These are phyloP conservation scores for Jaltomata sinuosa DNA, from an alignment of 257 asterid genomes.

Conservation along the genomic window DNA sequence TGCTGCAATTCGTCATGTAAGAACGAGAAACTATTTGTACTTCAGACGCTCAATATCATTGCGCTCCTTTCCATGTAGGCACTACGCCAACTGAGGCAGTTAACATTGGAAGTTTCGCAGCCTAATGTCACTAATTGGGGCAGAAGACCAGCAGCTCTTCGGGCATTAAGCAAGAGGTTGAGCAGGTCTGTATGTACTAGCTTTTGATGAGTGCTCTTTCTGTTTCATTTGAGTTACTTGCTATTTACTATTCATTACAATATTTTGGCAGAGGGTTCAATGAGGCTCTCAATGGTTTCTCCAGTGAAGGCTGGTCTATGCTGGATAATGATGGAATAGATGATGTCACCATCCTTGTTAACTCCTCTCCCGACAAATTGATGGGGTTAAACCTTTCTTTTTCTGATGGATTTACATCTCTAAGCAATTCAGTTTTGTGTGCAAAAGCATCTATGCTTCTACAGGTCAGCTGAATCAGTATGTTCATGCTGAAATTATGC, in stretches of 20 bases:
- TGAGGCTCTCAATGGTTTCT: slow-evolving; percentile 77
- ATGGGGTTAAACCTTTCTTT: slow-evolving; percentile 64
- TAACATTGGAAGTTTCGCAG: slow-evolving; percentile 62
- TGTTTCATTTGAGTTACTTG: neutral
- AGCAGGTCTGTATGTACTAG: slow-evolving; percentile 42
- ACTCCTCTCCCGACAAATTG: slow-evolving; percentile 70
- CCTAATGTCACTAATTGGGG: slow-evolving; percentile 72
- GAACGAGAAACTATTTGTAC: neutral
- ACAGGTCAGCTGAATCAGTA: slow-evolving; percentile 36
- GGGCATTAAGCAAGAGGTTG: slow-evolving; percentile 75
- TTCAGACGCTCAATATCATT: neutral
- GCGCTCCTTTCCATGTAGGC: slow-evolving; percentile 35
- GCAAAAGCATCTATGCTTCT: slow-evolving; percentile 91
- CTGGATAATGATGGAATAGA: slow-evolving; percentile 70
- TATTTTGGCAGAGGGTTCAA: slow-evolving; percentile 61
- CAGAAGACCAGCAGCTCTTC: slow-evolving; percentile 77
- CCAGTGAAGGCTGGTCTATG: slow-evolving; percentile 81
- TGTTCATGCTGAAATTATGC: neutral
- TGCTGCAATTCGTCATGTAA: neutral
- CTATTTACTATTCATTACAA: neutral
- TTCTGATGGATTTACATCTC: slow-evolving; percentile 50
- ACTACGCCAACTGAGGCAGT: slow-evolving; percentile 82
- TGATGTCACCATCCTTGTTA: slow-evolving; percentile 69
- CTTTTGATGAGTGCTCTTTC: neutral
- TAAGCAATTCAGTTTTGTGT: slow-evolving; percentile 61